Evolutionary conservation across 345 rosid species (phyloP).

Genomic region (Diplotaxis tenuifolia): DNA sequence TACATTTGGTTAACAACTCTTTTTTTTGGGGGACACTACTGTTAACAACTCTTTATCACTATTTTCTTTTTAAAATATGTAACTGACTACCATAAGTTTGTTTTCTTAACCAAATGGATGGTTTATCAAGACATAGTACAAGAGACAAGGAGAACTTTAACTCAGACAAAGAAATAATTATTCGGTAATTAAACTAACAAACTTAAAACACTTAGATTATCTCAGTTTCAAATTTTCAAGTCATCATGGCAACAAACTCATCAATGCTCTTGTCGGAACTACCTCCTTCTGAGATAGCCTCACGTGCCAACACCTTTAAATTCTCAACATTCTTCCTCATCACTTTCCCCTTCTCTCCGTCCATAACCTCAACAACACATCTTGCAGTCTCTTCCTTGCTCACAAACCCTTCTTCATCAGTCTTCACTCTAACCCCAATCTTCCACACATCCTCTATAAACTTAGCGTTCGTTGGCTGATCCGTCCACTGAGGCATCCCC

Average conservation of each 20-base stretch:
- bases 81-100: not conserved
- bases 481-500: constrained; percentile 59
- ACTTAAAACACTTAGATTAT: not conserved
- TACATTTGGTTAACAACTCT: too few species aligned
- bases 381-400: constrained; percentile 37
- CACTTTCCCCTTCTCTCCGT: constrained; percentile 46
- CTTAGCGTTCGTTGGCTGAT: constrained; percentile 60
- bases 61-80: not conserved
- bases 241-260: constrained; percentile 34
- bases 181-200: not conserved
- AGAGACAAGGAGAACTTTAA: not conserved
- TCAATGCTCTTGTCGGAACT: constrained; percentile 45
- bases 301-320: constrained; percentile 44
- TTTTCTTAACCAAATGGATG: constrained; percentile 18
- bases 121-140: constrained; percentile 29
- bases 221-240: not conserved
- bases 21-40: too few species aligned
- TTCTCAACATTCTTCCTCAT: constrained; percentile 41
- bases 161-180: constrained; percentile 13
- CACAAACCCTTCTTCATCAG: constrained; percentile 34
- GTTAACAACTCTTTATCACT: constrained; percentile 4
- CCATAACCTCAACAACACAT: constrained; percentile 50
- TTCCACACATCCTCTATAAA: constrained; percentile 57
- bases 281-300: constrained; percentile 49
- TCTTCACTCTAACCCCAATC: constrained; percentile 46